Evolutionary conservation across 2,329 filamentous ascomycete species (phyloP).

Genomic region (Furcasterigmium furcatum): DNA sequence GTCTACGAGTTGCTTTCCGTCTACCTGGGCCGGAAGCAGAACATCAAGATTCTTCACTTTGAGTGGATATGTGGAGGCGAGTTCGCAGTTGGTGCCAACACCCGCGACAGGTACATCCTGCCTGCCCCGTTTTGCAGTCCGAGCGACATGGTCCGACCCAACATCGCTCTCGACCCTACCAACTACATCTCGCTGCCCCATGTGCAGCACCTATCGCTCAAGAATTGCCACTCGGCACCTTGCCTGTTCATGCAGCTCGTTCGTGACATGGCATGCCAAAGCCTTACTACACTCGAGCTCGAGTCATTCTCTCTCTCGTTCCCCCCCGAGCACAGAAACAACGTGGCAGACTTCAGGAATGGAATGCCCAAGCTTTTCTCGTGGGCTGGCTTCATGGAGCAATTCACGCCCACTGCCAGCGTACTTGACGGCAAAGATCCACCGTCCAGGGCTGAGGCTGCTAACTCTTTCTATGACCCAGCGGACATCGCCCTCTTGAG

Average conservation of each 20-base stretch:
- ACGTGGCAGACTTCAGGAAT: too few relatives aligned
- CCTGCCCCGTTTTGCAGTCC: conserved; percentile 49
- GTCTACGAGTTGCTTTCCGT: conserved; percentile 50
- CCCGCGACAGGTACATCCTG: conserved; percentile 60
- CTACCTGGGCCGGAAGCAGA: conserved; percentile 41
- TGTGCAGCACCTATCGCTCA: conserved; percentile 57
- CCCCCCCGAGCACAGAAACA: too few relatives aligned
- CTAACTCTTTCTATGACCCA: background rate
- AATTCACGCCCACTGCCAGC: conserved; percentile 33
- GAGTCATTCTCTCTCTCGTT: conserved; percentile 64
- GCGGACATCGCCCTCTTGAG: background rate
- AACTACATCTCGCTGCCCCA: conserved; percentile 50
- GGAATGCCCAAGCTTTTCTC: conserved; percentile 25
- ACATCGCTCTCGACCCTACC: conserved; percentile 25
- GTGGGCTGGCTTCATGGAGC: conserved; percentile 39
- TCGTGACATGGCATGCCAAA: conserved; percentile 38
- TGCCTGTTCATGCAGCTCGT: conserved; percentile 51
- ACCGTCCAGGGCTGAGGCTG: background rate
- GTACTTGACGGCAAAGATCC: conserved; percentile 6
- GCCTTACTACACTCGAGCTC: conserved; percentile 52
- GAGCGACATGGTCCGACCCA: conserved; percentile 21
- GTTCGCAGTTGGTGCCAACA: conserved; percentile 56
- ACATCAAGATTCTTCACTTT: conserved; percentile 57
- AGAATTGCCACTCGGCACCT: conserved; percentile 68
- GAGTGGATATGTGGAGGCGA: conserved; percentile 69